These are phyloP conservation scores for Psilocybe azurescens DNA, from an alignment of 768 basidiomycete species.

Conservation along the genomic window DNA sequence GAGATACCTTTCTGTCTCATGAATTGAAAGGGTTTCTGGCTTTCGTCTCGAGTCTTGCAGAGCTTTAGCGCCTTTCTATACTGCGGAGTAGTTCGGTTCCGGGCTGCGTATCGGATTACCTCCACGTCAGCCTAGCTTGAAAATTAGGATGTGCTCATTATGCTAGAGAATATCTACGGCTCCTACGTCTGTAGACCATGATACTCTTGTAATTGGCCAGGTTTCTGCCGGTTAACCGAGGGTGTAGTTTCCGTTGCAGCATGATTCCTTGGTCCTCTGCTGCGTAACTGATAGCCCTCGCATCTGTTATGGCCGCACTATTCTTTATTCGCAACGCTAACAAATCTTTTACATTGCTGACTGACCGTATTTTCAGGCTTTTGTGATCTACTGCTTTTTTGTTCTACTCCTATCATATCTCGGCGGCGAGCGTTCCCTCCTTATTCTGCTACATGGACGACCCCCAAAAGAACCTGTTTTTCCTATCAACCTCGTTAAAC, in stretches of 20 bases:
- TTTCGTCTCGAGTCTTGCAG: too few relatives aligned
- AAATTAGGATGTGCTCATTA: not conserved
- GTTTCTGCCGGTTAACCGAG: too few relatives aligned
- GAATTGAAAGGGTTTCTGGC: not conserved
- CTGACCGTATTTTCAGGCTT: slow-evolving; percentile 59
- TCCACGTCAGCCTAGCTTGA: not conserved
- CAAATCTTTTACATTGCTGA: not conserved
- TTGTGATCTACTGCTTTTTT: slow-evolving; percentile 95
- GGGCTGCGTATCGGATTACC: too few relatives aligned
- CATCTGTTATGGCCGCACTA: too few relatives aligned
- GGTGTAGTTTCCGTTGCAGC: too few relatives aligned
- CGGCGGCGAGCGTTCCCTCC: slow-evolving; percentile 91
- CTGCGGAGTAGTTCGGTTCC: too few relatives aligned
- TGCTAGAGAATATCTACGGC: not conserved
- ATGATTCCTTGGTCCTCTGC: not conserved
- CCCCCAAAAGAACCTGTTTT: slow-evolving; percentile 88
- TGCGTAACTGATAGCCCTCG: not conserved
- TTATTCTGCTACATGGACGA: slow-evolving; percentile 91
- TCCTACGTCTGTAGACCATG: too few relatives aligned
- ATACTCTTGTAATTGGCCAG: too few relatives aligned
- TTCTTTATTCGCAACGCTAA: too few relatives aligned
- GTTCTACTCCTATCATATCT: slow-evolving; percentile 80
- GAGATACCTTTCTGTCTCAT: slow-evolving; percentile 23
- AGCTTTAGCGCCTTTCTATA: too few relatives aligned
- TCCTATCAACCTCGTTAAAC: slow-evolving; percentile 82